A percentile compares a stretch with the other conserved stretches of the same genome.
phyloP scores from a whole-genome alignment of 345 rosid species.

The Psidium friedrichsthalianum region DNA sequence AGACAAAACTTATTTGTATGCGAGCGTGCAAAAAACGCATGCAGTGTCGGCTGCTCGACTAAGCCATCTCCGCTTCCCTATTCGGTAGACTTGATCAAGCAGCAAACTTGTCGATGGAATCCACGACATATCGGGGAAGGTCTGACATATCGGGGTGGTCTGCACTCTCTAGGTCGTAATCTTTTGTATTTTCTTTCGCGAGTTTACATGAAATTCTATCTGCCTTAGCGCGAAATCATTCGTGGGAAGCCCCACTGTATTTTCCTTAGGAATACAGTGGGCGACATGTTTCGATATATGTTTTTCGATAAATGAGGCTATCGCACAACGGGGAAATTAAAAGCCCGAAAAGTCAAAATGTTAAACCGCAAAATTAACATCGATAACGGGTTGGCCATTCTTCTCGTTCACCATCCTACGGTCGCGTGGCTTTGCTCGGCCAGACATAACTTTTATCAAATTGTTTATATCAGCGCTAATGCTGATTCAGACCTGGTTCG shows the following conservation, averaged over 20 bases:
- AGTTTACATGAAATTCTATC: background rate
- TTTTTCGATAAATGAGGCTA: rapidly evolving
- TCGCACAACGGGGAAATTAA: background rate
- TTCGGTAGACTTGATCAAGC: background rate
- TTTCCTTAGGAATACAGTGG: background rate
- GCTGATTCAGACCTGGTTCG: rapidly evolving
- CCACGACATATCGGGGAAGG: too few species aligned
- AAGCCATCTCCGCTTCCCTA: background rate
- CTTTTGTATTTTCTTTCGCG: rapidly evolving
- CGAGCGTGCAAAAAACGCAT: background rate
- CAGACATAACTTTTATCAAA: background rate
- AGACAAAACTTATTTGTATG: background rate
- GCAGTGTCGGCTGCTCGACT: background rate
- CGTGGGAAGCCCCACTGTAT: background rate
- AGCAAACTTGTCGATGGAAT: background rate
- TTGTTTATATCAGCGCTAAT: background rate
- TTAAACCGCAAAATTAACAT: background rate
- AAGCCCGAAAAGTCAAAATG: background rate
- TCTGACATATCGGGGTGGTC: too few species aligned
- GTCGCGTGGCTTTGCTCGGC: background rate
- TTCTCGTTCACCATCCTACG: too few species aligned
- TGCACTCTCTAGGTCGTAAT: background rate
- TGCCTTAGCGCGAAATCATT: background rate
- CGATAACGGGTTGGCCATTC: background rate
- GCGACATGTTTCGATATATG: background rate